Conservation (phyloP, 306 rosid genomes). For the Elaeagnus macrophylla region DNA sequence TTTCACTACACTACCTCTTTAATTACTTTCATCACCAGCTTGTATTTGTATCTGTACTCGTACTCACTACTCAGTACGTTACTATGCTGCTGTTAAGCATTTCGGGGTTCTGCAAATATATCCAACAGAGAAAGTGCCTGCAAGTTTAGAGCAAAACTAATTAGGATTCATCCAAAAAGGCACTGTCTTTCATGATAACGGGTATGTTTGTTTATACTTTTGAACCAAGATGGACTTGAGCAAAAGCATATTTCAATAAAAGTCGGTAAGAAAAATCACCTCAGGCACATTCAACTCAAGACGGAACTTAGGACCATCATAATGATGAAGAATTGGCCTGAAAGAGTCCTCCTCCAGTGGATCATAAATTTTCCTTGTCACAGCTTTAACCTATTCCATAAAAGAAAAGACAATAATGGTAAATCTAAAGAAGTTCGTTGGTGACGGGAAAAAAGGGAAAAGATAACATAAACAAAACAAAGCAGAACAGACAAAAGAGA, state of each 20-base stretch:
- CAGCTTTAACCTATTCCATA: conserved; percentile 50
- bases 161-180: not conserved
- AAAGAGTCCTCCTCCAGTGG: conserved; percentile 91
- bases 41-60: conserved; percentile 6
- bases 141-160: conserved; percentile 1
- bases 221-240: too few species aligned
- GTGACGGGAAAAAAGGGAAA: not conserved
- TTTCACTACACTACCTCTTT: too few species aligned
- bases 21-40: conserved; percentile 9
- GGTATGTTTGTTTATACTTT: too few species aligned
- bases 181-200: not conserved
- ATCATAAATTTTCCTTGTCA: conserved; percentile 66
- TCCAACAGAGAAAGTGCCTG: conserved; percentile 92
- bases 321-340: conserved; percentile 95
- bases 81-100: not conserved
- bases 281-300: conserved; percentile 73
- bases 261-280: conserved; percentile 25
- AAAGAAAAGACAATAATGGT: too few species aligned
- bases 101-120: conserved; percentile 55
- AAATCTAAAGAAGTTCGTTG: not conserved
- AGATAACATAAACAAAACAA: not conserved
- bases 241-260: not conserved
- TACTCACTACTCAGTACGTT: too few species aligned
- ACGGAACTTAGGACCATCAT: conserved; percentile 90
- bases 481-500: too few species aligned